These are phyloP conservation scores for Claviceps lovelessii DNA, from an alignment of 2,329 filamentous ascomycete genomes.

Conservation along the genomic window DNA sequence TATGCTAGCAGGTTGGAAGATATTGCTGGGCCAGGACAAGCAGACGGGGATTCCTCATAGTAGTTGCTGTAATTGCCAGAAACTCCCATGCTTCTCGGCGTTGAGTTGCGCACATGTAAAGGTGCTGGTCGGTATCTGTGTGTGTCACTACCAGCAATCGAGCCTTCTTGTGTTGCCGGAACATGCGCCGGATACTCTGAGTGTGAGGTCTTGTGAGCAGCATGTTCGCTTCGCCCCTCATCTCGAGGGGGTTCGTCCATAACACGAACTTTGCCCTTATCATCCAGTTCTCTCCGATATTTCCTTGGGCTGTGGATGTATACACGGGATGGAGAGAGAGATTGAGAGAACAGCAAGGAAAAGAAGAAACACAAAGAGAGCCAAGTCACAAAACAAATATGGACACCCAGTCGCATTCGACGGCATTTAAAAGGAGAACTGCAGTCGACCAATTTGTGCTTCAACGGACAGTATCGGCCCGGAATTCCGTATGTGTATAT, in stretches of 20 bases:
- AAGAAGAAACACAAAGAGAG: background rate
- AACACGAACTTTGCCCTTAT: constrained; percentile 34
- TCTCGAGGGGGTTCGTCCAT: constrained; percentile 69
- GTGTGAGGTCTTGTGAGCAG: constrained; percentile 46
- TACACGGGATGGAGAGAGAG: background rate
- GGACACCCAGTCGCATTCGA: background rate
- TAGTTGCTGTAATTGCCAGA: constrained; percentile 44
- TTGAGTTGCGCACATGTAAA: constrained; percentile 33
- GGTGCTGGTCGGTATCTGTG: constrained; percentile 35
- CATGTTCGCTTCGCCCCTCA: constrained; percentile 61
- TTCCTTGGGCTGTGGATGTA: background rate
- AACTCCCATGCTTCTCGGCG: constrained; percentile 37
- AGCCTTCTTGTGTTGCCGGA: constrained; percentile 30
- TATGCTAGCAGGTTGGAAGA: constrained; percentile 41
- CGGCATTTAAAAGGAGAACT: background rate
- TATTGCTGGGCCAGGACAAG: constrained; percentile 43
- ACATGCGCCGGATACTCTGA: constrained; percentile 38
- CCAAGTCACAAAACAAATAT: background rate
- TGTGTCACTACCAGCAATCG: constrained; percentile 19
- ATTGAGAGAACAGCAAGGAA: background rate
- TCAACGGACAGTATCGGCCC: constrained; percentile 39
- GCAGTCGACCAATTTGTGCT: constrained; percentile 22
- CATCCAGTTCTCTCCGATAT: constrained; percentile 15
- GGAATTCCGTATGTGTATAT: constrained; percentile 15
- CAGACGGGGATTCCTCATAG: constrained; percentile 39